Conservation (phyloP, 2,329 filamentous ascomycete genomes). For the Fusarium sp. region DNA sequence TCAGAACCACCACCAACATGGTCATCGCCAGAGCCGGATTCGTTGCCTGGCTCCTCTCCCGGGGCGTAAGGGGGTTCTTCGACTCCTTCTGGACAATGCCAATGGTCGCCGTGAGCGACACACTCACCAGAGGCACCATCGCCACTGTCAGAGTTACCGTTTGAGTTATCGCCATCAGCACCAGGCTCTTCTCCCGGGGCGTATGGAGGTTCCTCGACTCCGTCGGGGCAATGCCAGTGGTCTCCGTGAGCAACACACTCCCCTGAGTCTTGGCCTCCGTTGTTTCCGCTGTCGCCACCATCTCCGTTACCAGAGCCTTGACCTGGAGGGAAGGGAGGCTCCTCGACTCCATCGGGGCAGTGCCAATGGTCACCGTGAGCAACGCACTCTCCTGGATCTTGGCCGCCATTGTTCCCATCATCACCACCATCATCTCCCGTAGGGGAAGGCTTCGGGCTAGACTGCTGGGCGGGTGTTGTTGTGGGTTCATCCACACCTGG, state of each 20-base stretch:
- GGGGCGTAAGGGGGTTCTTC: background rate
- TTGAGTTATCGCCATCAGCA: background rate
- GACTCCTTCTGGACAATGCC: background rate
- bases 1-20: background rate
- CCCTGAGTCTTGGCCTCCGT: background rate
- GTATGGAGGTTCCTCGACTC: background rate
- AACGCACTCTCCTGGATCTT: background rate
- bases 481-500: background rate
- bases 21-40: background rate
- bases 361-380: background rate
- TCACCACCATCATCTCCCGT: background rate
- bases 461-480: too few species aligned
- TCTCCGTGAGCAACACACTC: background rate
- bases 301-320: background rate
- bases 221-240: background rate
- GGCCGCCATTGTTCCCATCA: background rate
- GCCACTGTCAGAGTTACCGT: background rate
- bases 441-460: too few species aligned
- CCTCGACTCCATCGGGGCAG: background rate
- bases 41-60: background rate
- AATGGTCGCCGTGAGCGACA: background rate
- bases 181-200: background rate
- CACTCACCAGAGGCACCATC: background rate
- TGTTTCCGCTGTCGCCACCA: background rate
- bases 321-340: background rate